Evolutionary conservation across 805 yeast genomes (phyloP), one percentile per base, ranked within the genome.

Genomic region (Cyberlindnera americana): DNA sequence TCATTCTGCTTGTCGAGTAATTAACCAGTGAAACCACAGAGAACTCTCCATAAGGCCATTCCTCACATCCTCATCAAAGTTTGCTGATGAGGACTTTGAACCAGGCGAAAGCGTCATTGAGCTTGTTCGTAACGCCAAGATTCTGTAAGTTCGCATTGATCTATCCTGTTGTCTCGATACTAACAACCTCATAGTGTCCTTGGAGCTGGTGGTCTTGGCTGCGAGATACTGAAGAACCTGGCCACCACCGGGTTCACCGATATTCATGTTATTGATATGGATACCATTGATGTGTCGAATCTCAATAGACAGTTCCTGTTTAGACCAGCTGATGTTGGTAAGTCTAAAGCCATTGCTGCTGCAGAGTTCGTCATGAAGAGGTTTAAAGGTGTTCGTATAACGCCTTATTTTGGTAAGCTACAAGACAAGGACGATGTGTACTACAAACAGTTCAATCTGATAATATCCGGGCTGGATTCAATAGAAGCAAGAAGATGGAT

Each of bases 171-270:
- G 23, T 3, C 28, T 13, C n/a, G 12, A 4, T 23, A 37, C 50
- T 43, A 35, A 44, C 41, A 10, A 5, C 13, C 11, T 12, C 11
- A n/a, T 18, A 53, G 59, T 22, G 70, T 89, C 60, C 81, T 90
- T 3, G 97, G 97, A 0, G 95, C 96, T 2, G 97, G 97, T 13
- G 97, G 97, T 1, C 81, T 90, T 38, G 97, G 97, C 2, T 90
- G 96, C 61, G 97, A 89, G 56, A 67, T 89, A 27, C 66, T 89
- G 40, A 90, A 90, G 60, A 81, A 89, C 56, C 62, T 90, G 29
- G 78, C 84, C 2, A 66, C 86, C 60, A 69, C 81, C 48, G 86
- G 89, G 6, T 78, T 81, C 44, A 84, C 83, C 2, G 84, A 83
- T 50, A 81, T 89, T 37, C 93, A 84, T 57, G 75, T 90, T 14